Conservation (phyloP, 140 eudicot genomes). For the Stevia rebaudiana region DNA sequence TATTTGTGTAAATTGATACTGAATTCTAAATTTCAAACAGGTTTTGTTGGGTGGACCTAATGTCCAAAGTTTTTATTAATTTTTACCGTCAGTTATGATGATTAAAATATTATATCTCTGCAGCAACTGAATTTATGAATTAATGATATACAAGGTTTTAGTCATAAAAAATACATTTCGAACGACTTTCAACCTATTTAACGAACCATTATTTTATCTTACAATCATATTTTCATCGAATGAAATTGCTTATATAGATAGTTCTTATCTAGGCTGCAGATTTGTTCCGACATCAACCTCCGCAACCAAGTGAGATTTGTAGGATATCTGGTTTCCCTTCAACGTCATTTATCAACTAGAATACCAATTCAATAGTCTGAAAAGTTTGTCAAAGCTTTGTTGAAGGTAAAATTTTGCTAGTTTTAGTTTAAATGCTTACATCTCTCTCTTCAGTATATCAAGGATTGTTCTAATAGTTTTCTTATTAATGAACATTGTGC, state of each 20-base stretch:
- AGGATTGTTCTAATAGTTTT: neutral
- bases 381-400: slow-evolving; percentile 15
- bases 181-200: neutral
- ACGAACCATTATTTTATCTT: neutral
- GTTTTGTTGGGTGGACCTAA: neutral
- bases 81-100: neutral
- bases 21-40: neutral
- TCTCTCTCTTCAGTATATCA: neutral
- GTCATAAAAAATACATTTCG: neutral
- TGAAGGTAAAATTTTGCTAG: slow-evolving; percentile 21
- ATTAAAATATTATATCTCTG: neutral
- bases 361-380: neutral
- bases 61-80: neutral
- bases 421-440: slow-evolving; percentile 10
- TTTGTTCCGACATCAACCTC: slow-evolving; percentile 1
- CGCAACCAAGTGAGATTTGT: slow-evolving; percentile 10
- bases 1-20: neutral
- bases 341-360: slow-evolving; percentile 2
- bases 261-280: slow-evolving; percentile 11
- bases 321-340: neutral
- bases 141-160: neutral
- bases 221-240: neutral
- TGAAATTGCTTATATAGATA: neutral
- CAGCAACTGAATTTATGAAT: neutral
- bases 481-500: neutral